Evolutionary conservation across 345 rosid species (phyloP).

Genomic region (Litchi chinensis): DNA sequence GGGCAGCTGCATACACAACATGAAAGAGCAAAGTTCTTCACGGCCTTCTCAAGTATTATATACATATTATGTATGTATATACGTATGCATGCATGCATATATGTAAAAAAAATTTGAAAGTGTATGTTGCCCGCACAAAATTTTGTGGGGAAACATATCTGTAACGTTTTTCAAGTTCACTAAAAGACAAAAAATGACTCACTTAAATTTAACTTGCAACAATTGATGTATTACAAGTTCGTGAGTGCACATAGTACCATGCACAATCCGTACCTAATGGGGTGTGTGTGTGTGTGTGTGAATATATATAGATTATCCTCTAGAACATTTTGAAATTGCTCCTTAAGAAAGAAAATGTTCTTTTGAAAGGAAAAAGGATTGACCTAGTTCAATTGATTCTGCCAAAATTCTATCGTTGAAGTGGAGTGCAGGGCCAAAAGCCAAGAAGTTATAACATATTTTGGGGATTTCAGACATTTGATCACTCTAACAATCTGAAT

Average conservation of each 20-base stretch:
- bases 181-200: neutral
- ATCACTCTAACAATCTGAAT: neutral
- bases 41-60: neutral
- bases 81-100: neutral
- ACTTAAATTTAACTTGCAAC: neutral
- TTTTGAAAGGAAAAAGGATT: too few relatives aligned
- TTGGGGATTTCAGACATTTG: neutral
- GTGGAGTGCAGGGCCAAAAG: too few relatives aligned
- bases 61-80: too few relatives aligned
- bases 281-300: too few relatives aligned
- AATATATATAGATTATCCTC: too few relatives aligned
- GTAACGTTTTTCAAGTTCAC: neutral
- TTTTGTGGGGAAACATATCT: neutral
- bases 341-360: too few relatives aligned
- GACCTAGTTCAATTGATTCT: too few relatives aligned
- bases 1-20: constrained; percentile 72
- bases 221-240: neutral
- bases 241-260: neutral
- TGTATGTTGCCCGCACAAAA: neutral
- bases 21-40: neutral
- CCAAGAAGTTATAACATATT: too few relatives aligned
- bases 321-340: too few relatives aligned
- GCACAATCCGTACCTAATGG: neutral
- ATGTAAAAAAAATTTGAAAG: too few relatives aligned
- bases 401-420: too few relatives aligned